A percentile compares a stretch with the other conserved stretches of the same genome.
Conservation (phyloP, 2,329 filamentous ascomycete genomes). For the Fusarium sp. region DNA sequence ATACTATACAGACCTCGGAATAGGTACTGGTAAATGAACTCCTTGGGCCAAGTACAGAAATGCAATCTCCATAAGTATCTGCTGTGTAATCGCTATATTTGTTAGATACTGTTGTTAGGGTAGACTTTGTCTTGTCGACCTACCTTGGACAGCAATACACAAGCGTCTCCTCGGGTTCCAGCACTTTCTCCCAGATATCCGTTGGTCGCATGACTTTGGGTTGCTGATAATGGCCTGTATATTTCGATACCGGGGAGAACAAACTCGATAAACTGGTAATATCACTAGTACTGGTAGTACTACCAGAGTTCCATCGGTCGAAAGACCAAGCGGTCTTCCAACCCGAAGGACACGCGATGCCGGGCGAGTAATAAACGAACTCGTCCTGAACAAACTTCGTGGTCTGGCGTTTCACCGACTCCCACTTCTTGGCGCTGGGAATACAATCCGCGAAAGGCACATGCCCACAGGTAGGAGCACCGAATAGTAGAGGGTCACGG, state of each 20-base stretch:
- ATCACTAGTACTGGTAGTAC: too few relatives aligned
- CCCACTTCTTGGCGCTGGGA: background rate
- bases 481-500: background rate
- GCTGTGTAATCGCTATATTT: constrained; percentile 2
- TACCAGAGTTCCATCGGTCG: background rate
- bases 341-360: background rate
- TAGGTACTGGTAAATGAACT: background rate
- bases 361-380: background rate
- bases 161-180: background rate
- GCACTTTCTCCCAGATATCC: background rate
- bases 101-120: background rate
- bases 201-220: background rate
- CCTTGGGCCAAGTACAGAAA: background rate
- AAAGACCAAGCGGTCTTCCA: constrained; percentile 4
- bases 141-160: constrained; percentile 16
- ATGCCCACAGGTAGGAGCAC: background rate
- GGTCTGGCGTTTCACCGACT: accelerated
- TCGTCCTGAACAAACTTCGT: background rate
- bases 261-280: background rate
- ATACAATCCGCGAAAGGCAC: background rate
- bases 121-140: too few relatives aligned
- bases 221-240: too few relatives aligned
- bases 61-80: background rate
- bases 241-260: background rate
- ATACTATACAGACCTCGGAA: background rate